These are phyloP conservation scores for Pueraria montana DNA, from an alignment of 306 rosid species.

Conservation along the genomic window DNA sequence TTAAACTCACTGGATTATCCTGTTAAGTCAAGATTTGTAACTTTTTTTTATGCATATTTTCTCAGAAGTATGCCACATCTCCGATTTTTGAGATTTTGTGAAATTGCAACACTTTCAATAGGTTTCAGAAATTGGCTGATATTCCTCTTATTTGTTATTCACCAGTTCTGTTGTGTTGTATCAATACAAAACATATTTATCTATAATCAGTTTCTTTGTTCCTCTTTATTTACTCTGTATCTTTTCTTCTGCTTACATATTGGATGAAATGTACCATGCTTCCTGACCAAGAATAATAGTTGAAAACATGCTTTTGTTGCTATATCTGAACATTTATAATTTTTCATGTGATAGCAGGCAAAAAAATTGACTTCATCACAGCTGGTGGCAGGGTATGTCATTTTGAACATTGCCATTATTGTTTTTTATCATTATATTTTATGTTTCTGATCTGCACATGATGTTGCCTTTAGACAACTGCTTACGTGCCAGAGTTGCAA, in stretches of 20 bases:
- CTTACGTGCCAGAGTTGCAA: conserved; percentile 95
- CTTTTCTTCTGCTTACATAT: conserved; percentile 32
- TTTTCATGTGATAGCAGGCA: conserved; percentile 72
- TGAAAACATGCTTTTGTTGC: conserved; percentile 27
- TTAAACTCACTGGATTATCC: conserved; percentile 1
- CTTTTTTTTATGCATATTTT: conserved; percentile 12
- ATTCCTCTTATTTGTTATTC: neutral
- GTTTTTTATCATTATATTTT: conserved; percentile 11
- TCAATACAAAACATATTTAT: conserved; percentile 33
- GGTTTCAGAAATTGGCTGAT: conserved; percentile 17
- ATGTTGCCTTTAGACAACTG: conserved; percentile 74
- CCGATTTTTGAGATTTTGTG: conserved; percentile 1
- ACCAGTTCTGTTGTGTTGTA: conserved; percentile 10
- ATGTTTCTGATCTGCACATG: conserved; percentile 42
- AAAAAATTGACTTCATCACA: conserved; percentile 79
- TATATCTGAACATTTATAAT: conserved; percentile 7
- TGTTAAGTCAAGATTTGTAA: neutral
- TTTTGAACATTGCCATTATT: conserved; percentile 42
- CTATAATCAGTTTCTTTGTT: neutral
- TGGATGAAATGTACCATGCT: conserved; percentile 25
- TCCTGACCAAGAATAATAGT: neutral
- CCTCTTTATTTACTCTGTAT: neutral
- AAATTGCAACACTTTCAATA: conserved; percentile 18
- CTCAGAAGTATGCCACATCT: conserved; percentile 18
- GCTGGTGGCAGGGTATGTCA: conserved; percentile 93